phyloP scores from a whole-genome alignment of 2,329 filamentous ascomycete genomes.

The Periconia macrospinosa region DNA sequence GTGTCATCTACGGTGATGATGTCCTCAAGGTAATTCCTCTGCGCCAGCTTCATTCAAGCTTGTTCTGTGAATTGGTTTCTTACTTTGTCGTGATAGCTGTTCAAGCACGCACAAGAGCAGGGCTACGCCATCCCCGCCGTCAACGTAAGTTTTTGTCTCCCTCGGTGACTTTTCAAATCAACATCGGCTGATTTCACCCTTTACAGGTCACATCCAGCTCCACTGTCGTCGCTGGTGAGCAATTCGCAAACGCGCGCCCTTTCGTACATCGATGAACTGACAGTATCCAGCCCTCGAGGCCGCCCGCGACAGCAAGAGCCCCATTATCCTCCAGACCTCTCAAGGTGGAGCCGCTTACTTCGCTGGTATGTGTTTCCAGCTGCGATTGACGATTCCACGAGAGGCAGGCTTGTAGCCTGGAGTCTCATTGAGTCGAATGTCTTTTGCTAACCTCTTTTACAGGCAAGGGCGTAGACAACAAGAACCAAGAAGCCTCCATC shows the following conservation, averaged over 20 bases:
- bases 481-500: slow-evolving; percentile 82
- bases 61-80: slow-evolving; percentile 1
- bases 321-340: slow-evolving; percentile 90
- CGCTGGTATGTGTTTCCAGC: slow-evolving; percentile 65
- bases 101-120: slow-evolving; percentile 87
- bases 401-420: background rate
- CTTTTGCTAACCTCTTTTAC: slow-evolving; percentile 34
- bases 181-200: background rate
- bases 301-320: slow-evolving; percentile 86
- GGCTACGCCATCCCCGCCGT: slow-evolving; percentile 49
- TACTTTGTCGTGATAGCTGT: slow-evolving; percentile 56
- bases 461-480: slow-evolving; percentile 46
- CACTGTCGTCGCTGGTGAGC: slow-evolving; percentile 62
- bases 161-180: background rate
- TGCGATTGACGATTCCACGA: background rate
- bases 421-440: background rate
- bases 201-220: slow-evolving; percentile 85
- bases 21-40: slow-evolving; percentile 45
- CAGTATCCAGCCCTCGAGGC: slow-evolving; percentile 77
- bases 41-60: too few relatives aligned
- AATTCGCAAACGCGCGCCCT: background rate
- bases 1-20: slow-evolving; percentile 67
- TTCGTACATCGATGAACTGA: slow-evolving; percentile 2
- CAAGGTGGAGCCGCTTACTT: slow-evolving; percentile 76
- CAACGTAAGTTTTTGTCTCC: slow-evolving; percentile 20